Percentiles rank a stretch among this genome's conserved stretches.
Evolutionary conservation across 1,284 basidiomycete species (phyloP).

Genomic region (Psilocybe mexicana): DNA sequence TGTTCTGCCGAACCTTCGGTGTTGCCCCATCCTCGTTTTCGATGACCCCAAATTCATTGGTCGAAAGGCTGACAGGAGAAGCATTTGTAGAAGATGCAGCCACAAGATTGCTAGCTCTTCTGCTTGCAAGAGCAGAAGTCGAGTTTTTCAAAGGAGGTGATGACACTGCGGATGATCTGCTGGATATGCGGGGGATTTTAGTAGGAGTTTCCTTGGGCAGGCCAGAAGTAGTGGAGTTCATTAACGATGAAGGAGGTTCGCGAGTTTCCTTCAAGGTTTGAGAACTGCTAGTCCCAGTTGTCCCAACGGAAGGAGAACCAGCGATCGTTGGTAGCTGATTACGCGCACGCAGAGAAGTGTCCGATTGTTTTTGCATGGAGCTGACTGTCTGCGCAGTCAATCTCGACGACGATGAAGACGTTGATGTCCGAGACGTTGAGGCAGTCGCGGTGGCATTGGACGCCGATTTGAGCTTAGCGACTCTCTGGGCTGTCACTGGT

Average conservation of each 20-base stretch:
- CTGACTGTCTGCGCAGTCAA: constrained; percentile 74
- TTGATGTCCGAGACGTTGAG: constrained; percentile 37
- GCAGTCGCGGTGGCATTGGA: constrained; percentile 49
- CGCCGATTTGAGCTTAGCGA: constrained; percentile 71
- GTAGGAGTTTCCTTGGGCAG: constrained; percentile 83
- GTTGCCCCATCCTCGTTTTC: constrained; percentile 51
- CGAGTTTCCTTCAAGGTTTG: constrained; percentile 53
- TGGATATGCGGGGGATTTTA: constrained; percentile 92
- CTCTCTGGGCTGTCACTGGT: constrained; percentile 74
- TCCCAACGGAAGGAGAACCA: constrained; percentile 85
- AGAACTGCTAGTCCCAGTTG: constrained; percentile 51
- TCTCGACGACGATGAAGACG: constrained; percentile 56
- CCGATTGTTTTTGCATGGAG: constrained; percentile 80
- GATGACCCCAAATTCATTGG: constrained; percentile 80
- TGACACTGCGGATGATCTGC: constrained; percentile 67
- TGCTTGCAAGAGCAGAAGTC: constrained; percentile 47
- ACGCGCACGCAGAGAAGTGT: constrained; percentile 72
- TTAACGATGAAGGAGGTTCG: constrained; percentile 54
- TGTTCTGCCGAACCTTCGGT: constrained; percentile 45
- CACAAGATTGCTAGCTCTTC: constrained; percentile 57
- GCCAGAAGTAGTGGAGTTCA: constrained; percentile 47
- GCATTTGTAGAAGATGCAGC: constrained; percentile 57
- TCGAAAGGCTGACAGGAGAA: constrained; percentile 54
- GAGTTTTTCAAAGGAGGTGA: constrained; percentile 63
- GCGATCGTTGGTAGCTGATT: constrained; percentile 84